Evolutionary conservation across 78 protist genomes (phyloP).

Genomic region (Dictyostelium intermedium): DNA sequence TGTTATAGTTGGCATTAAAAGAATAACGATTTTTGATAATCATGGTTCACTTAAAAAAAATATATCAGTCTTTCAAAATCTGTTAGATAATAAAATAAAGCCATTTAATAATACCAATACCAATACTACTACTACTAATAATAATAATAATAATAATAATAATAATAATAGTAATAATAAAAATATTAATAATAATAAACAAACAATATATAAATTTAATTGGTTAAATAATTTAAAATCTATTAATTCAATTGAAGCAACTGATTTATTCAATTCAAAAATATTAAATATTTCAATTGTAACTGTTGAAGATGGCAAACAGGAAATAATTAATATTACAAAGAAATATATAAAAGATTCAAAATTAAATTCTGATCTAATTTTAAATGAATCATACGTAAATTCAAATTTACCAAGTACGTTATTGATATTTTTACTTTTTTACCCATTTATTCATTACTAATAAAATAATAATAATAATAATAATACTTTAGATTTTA

Average conservation of each 20-base stretch:
- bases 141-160: not conserved
- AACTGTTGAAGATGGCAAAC: constrained; percentile 53
- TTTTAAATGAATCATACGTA: constrained; percentile 12
- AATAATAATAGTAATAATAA: not conserved
- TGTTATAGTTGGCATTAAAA: not conserved
- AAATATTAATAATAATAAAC: not conserved
- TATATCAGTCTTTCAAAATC: not conserved
- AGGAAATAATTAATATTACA: constrained; percentile 39
- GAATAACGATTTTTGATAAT: constrained; percentile 47
- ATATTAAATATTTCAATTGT: constrained; percentile 1
- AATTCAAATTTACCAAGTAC: constrained; percentile 34
- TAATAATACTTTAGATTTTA: not conserved
- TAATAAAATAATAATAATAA: not conserved
- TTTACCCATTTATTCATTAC: not conserved
- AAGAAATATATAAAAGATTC: constrained; percentile 20
- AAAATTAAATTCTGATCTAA: not conserved
- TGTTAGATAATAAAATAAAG: not conserved
- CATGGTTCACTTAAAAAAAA: constrained; percentile 41
- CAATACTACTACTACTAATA: not conserved
- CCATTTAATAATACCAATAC: not conserved
- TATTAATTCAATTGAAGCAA: not conserved
- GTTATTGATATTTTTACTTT: not conserved
- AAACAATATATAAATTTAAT: not conserved
- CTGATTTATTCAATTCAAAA: not conserved
- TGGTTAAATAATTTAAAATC: constrained; percentile 26